These are phyloP conservation scores for Agroathelia rolfsii DNA, from an alignment of 1,284 basidiomycete species.

Conservation along the genomic window DNA sequence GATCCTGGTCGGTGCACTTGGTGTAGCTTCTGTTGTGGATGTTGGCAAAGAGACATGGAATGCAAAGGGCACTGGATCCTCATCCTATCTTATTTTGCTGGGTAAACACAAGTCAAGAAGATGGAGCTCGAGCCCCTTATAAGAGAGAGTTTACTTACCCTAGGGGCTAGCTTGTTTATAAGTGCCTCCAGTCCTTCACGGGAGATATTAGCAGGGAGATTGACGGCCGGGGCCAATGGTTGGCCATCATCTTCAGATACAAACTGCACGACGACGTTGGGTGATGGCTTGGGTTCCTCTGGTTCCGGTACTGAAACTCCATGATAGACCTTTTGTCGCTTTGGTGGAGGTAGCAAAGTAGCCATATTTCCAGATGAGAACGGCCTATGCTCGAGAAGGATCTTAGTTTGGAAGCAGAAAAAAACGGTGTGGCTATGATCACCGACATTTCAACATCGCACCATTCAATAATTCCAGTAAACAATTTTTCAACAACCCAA, in stretches of 20 bases:
- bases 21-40: constrained; percentile 33
- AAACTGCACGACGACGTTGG: constrained; percentile 82
- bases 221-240: constrained; percentile 77
- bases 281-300: constrained; percentile 42
- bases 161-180: constrained; percentile 73
- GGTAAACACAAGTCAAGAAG: too few species aligned
- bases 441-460: too few species aligned
- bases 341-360: constrained; percentile 75
- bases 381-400: too few species aligned
- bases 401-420: too few species aligned
- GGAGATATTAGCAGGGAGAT: constrained; percentile 79
- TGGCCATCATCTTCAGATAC: constrained; percentile 78
- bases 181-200: constrained; percentile 77
- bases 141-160: constrained; percentile 46
- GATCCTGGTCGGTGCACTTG: constrained; percentile 64
- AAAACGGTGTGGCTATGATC: too few species aligned
- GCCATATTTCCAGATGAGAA: too few species aligned
- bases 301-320: constrained; percentile 57
- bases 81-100: constrained; percentile 54
- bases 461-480: too few species aligned
- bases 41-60: constrained; percentile 74
- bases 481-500: too few species aligned
- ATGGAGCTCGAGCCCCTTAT: too few species aligned
- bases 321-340: constrained; percentile 75
- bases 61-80: constrained; percentile 83